These are phyloP conservation scores for Blastocrithidia nonstop DNA, from an alignment of 208 protist species.

Conservation along the genomic window DNA sequence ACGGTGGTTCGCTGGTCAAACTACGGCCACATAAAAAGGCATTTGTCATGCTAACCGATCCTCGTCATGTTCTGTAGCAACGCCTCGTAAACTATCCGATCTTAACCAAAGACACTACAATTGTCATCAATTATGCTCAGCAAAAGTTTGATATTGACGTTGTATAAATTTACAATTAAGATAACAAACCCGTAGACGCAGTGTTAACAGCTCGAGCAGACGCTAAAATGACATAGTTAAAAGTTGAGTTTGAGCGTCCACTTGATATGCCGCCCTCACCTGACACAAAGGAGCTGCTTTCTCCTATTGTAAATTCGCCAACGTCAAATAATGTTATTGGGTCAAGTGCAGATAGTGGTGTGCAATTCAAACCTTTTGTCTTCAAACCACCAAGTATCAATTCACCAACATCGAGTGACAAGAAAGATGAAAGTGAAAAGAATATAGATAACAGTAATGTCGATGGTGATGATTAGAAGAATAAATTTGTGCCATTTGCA, in stretches of 20 bases:
- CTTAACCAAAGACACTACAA: slow-evolving; percentile 77
- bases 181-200: slow-evolving; percentile 34
- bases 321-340: slow-evolving; percentile 44
- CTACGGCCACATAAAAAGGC: slow-evolving; percentile 80
- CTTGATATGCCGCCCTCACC: slow-evolving; percentile 79
- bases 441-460: neutral
- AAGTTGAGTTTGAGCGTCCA: slow-evolving; percentile 89
- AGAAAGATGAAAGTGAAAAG: neutral
- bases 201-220: slow-evolving; percentile 85
- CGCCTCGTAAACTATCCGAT: slow-evolving; percentile 80
- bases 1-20: slow-evolving; percentile 77
- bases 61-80: slow-evolving; percentile 85
- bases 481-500: slow-evolving; percentile 1
- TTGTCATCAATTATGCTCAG: slow-evolving; percentile 84
- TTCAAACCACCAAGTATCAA: slow-evolving; percentile 44
- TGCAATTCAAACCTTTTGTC: slow-evolving; percentile 46
- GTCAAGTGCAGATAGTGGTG: slow-evolving; percentile 11
- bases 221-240: slow-evolving; percentile 70
- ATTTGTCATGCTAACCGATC: slow-evolving; percentile 89
- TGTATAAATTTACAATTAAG: slow-evolving; percentile 51
- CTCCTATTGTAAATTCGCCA: neutral
- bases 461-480: neutral
- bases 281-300: slow-evolving; percentile 7
- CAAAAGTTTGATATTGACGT: slow-evolving; percentile 79
- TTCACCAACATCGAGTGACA: neutral